Evolutionary conservation across 2,329 filamentous ascomycete genomes (phyloP).

Genomic region (Colletotrichum lentis): DNA sequence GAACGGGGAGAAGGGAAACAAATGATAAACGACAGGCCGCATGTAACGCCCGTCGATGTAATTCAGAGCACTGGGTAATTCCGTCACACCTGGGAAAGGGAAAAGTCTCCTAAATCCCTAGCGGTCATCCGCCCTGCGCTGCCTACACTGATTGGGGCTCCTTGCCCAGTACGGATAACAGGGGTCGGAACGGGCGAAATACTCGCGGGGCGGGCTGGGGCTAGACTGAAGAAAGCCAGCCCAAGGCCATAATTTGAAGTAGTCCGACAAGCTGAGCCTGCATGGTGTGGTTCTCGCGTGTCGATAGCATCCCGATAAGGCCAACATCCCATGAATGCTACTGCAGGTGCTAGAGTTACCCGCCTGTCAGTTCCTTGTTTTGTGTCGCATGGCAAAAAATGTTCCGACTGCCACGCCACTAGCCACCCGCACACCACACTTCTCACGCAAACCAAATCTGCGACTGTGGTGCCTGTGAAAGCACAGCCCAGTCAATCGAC

Average conservation of each 20-base stretch:
- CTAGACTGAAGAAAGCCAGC: background rate
- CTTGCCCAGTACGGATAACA: background rate
- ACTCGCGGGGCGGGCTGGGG: background rate
- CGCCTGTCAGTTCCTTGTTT: constrained; percentile 29
- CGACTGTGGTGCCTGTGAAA: constrained; percentile 7
- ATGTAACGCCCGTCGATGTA: background rate
- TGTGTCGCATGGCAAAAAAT: constrained; percentile 25
- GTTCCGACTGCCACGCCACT: constrained; percentile 15
- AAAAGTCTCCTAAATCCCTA: constrained; percentile 31
- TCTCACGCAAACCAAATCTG: background rate
- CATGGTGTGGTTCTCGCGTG: constrained; percentile 15
- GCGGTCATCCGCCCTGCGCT: constrained; percentile 19
- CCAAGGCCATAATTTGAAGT: constrained; percentile 3
- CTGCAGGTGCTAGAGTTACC: constrained; percentile 11
- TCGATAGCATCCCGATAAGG: constrained; percentile 15
- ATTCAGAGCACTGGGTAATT: background rate
- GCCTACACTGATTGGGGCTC: background rate
- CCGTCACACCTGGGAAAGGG: background rate
- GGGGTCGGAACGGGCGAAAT: constrained; percentile 8
- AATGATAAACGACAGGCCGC: constrained; percentile 1
- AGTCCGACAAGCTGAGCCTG: constrained; percentile 7
- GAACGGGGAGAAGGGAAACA: background rate
- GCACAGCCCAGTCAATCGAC: background rate
- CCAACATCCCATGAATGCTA: constrained; percentile 11
- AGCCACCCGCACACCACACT: background rate